Conservation (phyloP, 352 stramenopile species). For the Pythium inflatum region DNA sequence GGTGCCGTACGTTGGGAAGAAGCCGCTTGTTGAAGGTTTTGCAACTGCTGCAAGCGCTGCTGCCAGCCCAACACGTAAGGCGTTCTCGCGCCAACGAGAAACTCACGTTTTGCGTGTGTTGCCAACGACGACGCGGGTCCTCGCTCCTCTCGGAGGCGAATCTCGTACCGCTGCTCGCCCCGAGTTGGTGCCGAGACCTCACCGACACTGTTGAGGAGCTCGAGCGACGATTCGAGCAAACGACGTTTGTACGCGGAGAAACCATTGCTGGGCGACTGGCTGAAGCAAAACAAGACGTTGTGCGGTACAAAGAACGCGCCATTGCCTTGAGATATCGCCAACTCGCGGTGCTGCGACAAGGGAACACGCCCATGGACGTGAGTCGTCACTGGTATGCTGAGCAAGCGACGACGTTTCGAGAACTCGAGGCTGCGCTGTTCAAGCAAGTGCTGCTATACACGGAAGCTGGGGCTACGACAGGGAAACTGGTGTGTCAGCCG, state of each 20-base stretch:
- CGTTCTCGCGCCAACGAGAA: not conserved
- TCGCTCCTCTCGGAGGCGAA: not conserved
- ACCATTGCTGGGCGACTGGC: not conserved
- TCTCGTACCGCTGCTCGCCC: not conserved
- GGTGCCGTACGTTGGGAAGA: not conserved
- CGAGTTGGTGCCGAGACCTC: not conserved
- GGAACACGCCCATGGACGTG: not conserved
- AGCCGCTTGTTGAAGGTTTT: not conserved
- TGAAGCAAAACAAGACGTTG: not conserved
- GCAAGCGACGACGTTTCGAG: not conserved
- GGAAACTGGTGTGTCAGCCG: not conserved
- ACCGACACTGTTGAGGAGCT: not conserved
- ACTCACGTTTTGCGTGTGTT: not conserved
- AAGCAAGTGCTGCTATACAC: not conserved
- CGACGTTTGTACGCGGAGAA: not conserved
- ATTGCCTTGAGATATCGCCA: not conserved
- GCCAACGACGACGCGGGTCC: not conserved
- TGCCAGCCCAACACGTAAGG: not conserved
- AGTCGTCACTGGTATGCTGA: constrained; percentile 3
- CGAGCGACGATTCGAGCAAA: not conserved
- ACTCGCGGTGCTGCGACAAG: not conserved
- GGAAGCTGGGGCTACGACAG: not conserved
- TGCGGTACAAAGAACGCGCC: not conserved
- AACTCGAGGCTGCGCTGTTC: not conserved
- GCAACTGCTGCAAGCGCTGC: constrained; percentile 14